A percentile compares a stretch with the other conserved stretches of the same genome.
phyloP scores from a whole-genome alignment of 2,329 filamentous ascomycete genomes.

The Sporothrix dimorphospora region DNA sequence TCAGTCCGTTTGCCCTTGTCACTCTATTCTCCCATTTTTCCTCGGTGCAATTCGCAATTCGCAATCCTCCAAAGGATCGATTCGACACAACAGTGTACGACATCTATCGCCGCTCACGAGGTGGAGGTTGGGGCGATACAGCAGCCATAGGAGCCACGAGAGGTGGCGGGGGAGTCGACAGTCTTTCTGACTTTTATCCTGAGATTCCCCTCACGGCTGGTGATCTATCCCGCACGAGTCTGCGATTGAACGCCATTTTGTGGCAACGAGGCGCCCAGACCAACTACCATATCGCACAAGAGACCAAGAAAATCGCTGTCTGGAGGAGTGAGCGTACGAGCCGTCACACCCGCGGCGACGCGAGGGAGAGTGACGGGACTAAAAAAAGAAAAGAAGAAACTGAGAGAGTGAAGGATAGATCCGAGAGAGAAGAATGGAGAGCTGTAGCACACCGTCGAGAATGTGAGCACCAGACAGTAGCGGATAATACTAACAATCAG shows the following conservation, averaged over 20 bases:
- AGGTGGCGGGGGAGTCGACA: not conserved
- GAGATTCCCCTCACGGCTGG: not conserved
- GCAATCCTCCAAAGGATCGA: conserved; percentile 8
- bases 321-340: not conserved
- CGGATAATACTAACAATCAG: not conserved
- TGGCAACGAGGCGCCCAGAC: not conserved
- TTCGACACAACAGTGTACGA: not conserved
- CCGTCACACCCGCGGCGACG: conserved; percentile 12
- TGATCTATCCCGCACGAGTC: conserved; percentile 9
- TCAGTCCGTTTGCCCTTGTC: not conserved
- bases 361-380: conserved; percentile 10
- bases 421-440: not conserved
- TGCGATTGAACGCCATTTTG: not conserved
- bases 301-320: not conserved
- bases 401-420: not conserved
- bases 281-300: not conserved
- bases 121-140: not conserved
- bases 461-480: not conserved
- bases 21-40: not conserved
- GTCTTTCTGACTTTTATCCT: not conserved
- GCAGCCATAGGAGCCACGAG: conserved; percentile 5
- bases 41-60: not conserved
- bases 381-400: conserved; percentile 20
- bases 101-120: not conserved
- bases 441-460: not conserved